Evolutionary conservation across 2,329 filamentous ascomycete species (phyloP), one percentile per base, ranked within the genome.

Genomic region (Colletotrichum sublineola): DNA sequence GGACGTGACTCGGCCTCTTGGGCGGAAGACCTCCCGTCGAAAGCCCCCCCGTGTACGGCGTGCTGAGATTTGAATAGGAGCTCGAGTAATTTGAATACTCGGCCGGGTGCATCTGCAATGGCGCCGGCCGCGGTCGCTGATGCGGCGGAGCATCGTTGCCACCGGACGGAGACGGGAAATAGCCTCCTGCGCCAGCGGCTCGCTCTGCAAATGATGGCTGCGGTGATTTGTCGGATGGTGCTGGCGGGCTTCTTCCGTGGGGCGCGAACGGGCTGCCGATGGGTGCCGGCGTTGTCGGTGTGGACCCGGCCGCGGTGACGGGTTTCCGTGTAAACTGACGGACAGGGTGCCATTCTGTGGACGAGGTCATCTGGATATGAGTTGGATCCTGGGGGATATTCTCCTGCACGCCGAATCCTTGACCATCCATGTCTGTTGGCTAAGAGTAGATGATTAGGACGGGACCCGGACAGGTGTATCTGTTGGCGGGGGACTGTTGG

Each of bases 31-130:
- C 60, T 2, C 65, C 69, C 33, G 72, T 56, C 20, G 48, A 63
- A 9, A 63, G 60, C 2, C 66, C 60, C 2, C 69, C 69, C 9
- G 72, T 60, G 40, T 70, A 64, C 1, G 73, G 65, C 3, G 69
- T 65, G 61, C 69, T 66, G 56, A 65, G 52, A 40, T 44, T 38
- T 1, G 73, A 68, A 48, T 61, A 63, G 0, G 65, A 62, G n/a
- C 69, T 50, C 24, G 73, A 69, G 70, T 74, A 73, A 33, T 48
- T 67, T 2, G 67, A 66, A 44, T 73, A 67, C 38, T 70, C 69
- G 44, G 62, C 56, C 9, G 60, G 42, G n/a, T 74, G 65, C 48
- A 69, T 55, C 15, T 74, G 73, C 29, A 74, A 36, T n/a, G 73
- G 73, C 48, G 61, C 61, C 53, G 73, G 73, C 38, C 65, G 56